These are phyloP conservation scores for Zasmidium cellare DNA, from an alignment of 2,329 filamentous ascomycete species.

Conservation along the genomic window DNA sequence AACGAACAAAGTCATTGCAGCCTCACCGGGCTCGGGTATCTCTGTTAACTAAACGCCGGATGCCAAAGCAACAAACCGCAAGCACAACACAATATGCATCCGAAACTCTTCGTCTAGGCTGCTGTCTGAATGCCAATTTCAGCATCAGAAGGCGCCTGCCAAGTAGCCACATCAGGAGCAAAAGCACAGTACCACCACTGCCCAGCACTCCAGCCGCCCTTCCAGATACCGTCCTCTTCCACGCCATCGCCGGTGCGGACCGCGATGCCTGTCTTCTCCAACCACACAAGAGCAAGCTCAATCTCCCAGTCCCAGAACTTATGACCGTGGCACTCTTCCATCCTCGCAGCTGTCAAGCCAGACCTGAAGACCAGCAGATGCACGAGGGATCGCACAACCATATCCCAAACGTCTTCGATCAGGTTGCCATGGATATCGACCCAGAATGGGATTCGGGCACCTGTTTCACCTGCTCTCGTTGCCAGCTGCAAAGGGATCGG, in stretches of 20 bases:
- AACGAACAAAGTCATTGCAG: background rate
- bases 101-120: background rate
- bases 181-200: conserved; percentile 69
- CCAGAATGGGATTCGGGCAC: conserved; percentile 65
- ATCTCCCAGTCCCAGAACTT: conserved; percentile 65
- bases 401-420: conserved; percentile 63
- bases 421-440: conserved; percentile 65
- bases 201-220: conserved; percentile 45
- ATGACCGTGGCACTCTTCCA: conserved; percentile 58
- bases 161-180: conserved; percentile 26
- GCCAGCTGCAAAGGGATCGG: conserved; percentile 25
- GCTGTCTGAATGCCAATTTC: background rate
- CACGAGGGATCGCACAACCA: conserved; percentile 62
- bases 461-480: conserved; percentile 17
- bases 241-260: conserved; percentile 41
- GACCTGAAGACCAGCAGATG: conserved; percentile 65
- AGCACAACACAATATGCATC: background rate
- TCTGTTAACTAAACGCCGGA: background rate
- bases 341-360: conserved; percentile 53
- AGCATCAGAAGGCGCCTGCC: conserved; percentile 18
- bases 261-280: conserved; percentile 54
- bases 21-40: background rate
- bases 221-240: conserved; percentile 33
- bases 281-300: conserved; percentile 60
- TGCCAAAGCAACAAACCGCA: background rate